phyloP scores from a whole-genome alignment of 805 yeast genomes.

The Zygosaccharomyces pseudorouxii region DNA sequence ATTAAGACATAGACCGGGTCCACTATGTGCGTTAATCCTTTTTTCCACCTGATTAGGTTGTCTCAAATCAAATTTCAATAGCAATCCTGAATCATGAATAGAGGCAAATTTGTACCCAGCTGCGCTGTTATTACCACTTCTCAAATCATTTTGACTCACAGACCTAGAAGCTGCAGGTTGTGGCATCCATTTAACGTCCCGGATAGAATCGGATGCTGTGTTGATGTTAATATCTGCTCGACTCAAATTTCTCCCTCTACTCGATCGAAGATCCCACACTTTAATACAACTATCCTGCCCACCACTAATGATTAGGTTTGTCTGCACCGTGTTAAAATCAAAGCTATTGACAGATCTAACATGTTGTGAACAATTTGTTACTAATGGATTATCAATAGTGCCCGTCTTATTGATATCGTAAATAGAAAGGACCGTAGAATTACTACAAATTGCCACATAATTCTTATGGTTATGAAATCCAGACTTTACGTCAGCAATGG shows the following conservation, averaged over 20 bases:
- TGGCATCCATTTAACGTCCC: conserved; percentile 53
- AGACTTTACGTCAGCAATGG: conserved; percentile 35
- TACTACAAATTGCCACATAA: conserved; percentile 32
- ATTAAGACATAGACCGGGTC: conserved; percentile 82
- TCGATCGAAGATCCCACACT: conserved; percentile 59
- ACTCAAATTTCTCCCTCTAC: conserved; percentile 39
- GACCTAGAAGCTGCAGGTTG: conserved; percentile 29
- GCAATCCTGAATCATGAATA: conserved; percentile 83
- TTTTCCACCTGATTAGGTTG: conserved; percentile 58
- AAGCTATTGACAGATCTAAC: conserved; percentile 36
- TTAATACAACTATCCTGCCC: conserved; percentile 78
- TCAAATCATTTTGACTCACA: conserved; percentile 35
- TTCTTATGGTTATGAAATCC: conserved; percentile 31
- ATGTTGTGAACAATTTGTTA: conserved; percentile 30
- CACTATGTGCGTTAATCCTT: conserved; percentile 81
- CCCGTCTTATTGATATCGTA: conserved; percentile 30
- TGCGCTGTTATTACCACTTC: conserved; percentile 7
- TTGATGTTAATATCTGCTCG: conserved; percentile 31
- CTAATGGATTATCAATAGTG: conserved; percentile 20
- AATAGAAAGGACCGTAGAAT: conserved; percentile 32
- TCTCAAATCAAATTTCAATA: conserved; percentile 85
- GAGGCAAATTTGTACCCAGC: conserved; percentile 56
- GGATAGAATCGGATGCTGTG: conserved; percentile 67
- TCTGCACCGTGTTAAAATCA: conserved; percentile 35
- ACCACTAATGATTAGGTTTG: conserved; percentile 49